A percentile compares a stretch with the other conserved stretches of the same genome.
phyloP scores from a whole-genome alignment of 176 grass and related monocot genomes.

The Luzula sylvatica region DNA sequence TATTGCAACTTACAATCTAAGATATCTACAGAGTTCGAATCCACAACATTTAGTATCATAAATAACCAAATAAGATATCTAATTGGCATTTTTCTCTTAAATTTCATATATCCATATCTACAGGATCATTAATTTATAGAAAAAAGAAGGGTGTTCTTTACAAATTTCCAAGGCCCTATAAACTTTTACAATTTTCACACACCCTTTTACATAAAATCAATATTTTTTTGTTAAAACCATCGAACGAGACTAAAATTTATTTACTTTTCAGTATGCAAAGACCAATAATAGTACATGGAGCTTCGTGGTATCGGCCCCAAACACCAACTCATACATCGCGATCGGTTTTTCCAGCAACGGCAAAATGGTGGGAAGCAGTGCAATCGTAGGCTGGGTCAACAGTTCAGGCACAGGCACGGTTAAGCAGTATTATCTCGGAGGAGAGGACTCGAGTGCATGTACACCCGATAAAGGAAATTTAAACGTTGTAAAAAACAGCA shows the following conservation, averaged over 20 bases:
- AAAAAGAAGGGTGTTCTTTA: neutral
- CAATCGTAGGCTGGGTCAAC: conserved; percentile 52
- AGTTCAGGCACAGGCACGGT: conserved; percentile 27
- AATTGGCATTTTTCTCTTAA: no score
- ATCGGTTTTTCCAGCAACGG: conserved; percentile 75
- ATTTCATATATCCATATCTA: neutral
- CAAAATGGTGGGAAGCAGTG: conserved; percentile 82
- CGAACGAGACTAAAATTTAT: conserved; percentile 3
- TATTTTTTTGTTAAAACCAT: neutral
- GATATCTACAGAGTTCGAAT: no score
- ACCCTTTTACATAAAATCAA: conserved; percentile 3
- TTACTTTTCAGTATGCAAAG: conserved; percentile 53
- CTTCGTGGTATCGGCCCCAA: conserved; percentile 74
- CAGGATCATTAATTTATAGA: neutral
- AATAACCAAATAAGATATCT: no score
- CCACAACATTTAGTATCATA: no score
- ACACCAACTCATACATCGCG: conserved; percentile 52
- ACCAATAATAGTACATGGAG: conserved; percentile 57
- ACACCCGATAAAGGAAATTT: conserved; percentile 41
- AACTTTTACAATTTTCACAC: neutral
- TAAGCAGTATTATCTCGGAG: conserved; percentile 68
- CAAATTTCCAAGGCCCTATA: neutral
- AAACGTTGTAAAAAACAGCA: conserved; percentile 34
- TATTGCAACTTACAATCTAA: no score
- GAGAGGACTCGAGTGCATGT: conserved; percentile 26